A percentile compares a stretch with the other conserved stretches of the same genome.
Evolutionary conservation across 176 grass and related monocot species (phyloP).

Genomic region (Avena insularis): DNA sequence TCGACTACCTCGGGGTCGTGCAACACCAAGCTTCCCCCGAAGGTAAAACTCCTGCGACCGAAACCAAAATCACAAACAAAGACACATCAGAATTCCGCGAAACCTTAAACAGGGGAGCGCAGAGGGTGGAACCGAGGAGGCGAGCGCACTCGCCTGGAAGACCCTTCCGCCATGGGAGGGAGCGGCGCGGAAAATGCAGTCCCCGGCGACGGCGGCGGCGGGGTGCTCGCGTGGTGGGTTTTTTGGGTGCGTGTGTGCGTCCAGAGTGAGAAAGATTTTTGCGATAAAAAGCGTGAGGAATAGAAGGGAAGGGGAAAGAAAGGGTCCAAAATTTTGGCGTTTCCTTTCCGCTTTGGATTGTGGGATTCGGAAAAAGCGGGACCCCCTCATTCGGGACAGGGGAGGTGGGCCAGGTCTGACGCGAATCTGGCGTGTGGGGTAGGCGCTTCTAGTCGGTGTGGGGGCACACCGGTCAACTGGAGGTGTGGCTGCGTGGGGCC

Average conservation of each 20-base stretch:
- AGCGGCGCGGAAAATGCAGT: constrained; percentile 41
- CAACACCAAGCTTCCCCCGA: not conserved
- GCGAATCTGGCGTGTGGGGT: not conserved
- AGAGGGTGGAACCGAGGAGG: not conserved
- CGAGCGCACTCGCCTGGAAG: constrained; percentile 37
- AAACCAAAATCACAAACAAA: constrained; percentile 13
- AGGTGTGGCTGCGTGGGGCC: not conserved
- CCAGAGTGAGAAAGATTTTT: constrained; percentile 21
- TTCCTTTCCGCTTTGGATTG: not conserved
- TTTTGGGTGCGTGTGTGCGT: constrained; percentile 1
- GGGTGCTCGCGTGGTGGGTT: not conserved
- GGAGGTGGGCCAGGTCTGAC: not conserved
- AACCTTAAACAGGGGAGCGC: not conserved
- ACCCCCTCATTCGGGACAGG: not conserved
- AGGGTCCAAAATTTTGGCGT: constrained; percentile 33
- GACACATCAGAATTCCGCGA: not conserved
- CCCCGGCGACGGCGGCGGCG: not conserved
- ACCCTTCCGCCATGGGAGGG: constrained; percentile 39
- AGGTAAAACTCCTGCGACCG: constrained; percentile 25
- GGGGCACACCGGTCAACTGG: constrained; percentile 18
- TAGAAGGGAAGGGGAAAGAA: constrained; percentile 6
- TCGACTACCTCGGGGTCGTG: constrained; percentile 59
- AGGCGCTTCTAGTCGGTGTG: not conserved
- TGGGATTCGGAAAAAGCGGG: not conserved
- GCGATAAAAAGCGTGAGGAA: constrained; percentile 1